Percentiles rank a stretch among this genome's conserved stretches.
phyloP scores from a whole-genome alignment of 1,139 yeast genomes.

The Nakaseomyces kungkrabaensis region DNA sequence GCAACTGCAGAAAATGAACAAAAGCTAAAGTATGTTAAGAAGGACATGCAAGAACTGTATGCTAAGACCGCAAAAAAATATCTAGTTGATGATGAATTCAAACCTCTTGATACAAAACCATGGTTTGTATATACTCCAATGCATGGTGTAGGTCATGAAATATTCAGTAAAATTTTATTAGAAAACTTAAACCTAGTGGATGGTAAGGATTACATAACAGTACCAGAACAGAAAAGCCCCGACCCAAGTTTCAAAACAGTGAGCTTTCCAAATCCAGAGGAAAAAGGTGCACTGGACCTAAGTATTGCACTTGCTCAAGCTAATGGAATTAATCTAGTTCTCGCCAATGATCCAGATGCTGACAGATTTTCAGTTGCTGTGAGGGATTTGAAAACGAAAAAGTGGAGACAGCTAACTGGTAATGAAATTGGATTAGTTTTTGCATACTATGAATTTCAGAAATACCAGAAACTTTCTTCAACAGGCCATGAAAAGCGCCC shows the following conservation, averaged over 20 bases:
- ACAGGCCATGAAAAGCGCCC: slow-evolving; percentile 12
- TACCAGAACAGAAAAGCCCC: slow-evolving; percentile 52
- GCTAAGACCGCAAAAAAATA: slow-evolving; percentile 7
- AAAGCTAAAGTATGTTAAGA: slow-evolving; percentile 27
- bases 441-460: slow-evolving; percentile 52
- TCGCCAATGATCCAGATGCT: slow-evolving; percentile 96
- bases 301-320: slow-evolving; percentile 43
- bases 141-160: slow-evolving; percentile 81
- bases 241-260: slow-evolving; percentile 85
- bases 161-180: slow-evolving; percentile 28
- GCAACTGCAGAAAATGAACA: slow-evolving; percentile 15
- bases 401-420: slow-evolving; percentile 79
- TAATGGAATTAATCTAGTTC: slow-evolving; percentile 41
- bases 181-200: slow-evolving; percentile 23
- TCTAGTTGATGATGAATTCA: slow-evolving; percentile 18
- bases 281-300: slow-evolving; percentile 73
- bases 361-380: slow-evolving; percentile 79
- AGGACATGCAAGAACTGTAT: slow-evolving; percentile 28
- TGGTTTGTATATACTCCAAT: slow-evolving; percentile 80
- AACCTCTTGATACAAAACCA: slow-evolving; percentile 20
- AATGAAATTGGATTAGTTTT: slow-evolving; percentile 83
- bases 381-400: slow-evolving; percentile 27
- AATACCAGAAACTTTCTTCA: slow-evolving; percentile 25
- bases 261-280: slow-evolving; percentile 90
- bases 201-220: slow-evolving; percentile 31